Evolutionary conservation across 192 early-diverging fungal genomes (phyloP), one percentile per base, ranked within the genome.

Genomic region (Phycomyces nitens): DNA sequence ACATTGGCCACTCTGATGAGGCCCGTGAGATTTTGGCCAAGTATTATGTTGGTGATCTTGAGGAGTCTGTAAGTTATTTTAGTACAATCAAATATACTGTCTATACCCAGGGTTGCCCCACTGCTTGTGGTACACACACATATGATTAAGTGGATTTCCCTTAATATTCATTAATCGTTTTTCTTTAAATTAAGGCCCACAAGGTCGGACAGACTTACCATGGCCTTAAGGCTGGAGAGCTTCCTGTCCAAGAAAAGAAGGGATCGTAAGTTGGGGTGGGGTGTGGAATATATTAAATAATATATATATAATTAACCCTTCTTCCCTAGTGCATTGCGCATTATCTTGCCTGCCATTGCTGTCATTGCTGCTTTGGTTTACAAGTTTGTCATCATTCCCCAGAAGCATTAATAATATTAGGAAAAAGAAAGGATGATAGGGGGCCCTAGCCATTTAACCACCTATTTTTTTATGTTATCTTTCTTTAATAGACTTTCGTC

Each of bases 1-100:
- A 97, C 73, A 92, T 97, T 68, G 95, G 95, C 42, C 94, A 97
- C 81, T 93, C 91, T 47, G 90, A 94, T 40, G 95, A 97, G 71
- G 93, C 95, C 18, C 90, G 87, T 60, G 90, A 92, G 0, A 77
- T 97, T 16, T 43, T 95, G 62, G 47, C 60, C 21, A 66, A 69
- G 54, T 75, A 69, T 39, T 61, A 62, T 29, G 44, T 75, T 75
- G 73, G 59, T 56, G 58, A 66, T 29, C 60, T 75, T 50, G 68
- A 66, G 24, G 67, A 62, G 41, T 64, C 49, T 50, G 73, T 75
- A 67, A 70, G 69, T 26, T 14, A 47, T 18, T 47, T 34, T 5
- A 34, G 29, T 34, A 7, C 7, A 34, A n/a, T n/a, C n/a, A n/a
- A n/a, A n/a, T n/a, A n/a, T n/a, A n/a, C n/a, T n/a, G n/a, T n/a